These are phyloP conservation scores for Aspergillus fijiensis DNA, from an alignment of 2,329 filamentous ascomycete genomes.

Conservation along the genomic window DNA sequence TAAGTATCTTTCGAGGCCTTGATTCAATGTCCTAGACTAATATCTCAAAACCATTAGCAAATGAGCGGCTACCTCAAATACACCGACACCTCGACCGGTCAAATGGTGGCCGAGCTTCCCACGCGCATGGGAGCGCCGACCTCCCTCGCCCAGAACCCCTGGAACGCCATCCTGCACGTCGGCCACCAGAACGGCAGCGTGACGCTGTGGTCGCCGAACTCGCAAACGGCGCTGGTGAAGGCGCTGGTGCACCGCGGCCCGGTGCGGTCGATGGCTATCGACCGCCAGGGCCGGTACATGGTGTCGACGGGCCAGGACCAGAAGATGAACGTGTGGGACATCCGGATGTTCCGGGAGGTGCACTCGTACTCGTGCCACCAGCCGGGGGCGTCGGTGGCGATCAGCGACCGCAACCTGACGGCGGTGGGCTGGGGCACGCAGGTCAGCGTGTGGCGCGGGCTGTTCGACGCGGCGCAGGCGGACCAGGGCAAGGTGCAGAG, in stretches of 20 bases:
- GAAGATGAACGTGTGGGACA: constrained; percentile 94
- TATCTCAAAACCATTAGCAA: constrained; percentile 52
- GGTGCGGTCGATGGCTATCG: constrained; percentile 79
- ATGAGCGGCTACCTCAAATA: constrained; percentile 83
- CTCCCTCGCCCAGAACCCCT: constrained; percentile 81
- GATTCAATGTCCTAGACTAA: neutral
- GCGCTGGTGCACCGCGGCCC: constrained; percentile 86
- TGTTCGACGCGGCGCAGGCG: constrained; percentile 71
- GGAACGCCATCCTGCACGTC: constrained; percentile 87
- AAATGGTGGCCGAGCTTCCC: constrained; percentile 79
- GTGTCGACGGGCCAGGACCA: constrained; percentile 86
- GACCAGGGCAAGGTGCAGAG: constrained; percentile 78
- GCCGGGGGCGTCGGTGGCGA: constrained; percentile 78
- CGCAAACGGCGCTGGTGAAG: constrained; percentile 81
- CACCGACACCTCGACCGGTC: constrained; percentile 90
- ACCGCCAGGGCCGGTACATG: constrained; percentile 93
- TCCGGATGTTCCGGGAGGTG: constrained; percentile 89
- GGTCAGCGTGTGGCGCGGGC: constrained; percentile 84
- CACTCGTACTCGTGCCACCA: constrained; percentile 82
- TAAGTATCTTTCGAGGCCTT: constrained; percentile 46
- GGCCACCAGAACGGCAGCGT: constrained; percentile 95
- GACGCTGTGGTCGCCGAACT: constrained; percentile 93
- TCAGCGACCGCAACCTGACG: constrained; percentile 84
- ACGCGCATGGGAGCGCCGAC: constrained; percentile 83
- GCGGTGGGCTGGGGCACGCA: constrained; percentile 90